These are phyloP conservation scores for Mortierella sp. DNA, from an alignment of 371 early-diverging fungal species.

Conservation along the genomic window DNA sequence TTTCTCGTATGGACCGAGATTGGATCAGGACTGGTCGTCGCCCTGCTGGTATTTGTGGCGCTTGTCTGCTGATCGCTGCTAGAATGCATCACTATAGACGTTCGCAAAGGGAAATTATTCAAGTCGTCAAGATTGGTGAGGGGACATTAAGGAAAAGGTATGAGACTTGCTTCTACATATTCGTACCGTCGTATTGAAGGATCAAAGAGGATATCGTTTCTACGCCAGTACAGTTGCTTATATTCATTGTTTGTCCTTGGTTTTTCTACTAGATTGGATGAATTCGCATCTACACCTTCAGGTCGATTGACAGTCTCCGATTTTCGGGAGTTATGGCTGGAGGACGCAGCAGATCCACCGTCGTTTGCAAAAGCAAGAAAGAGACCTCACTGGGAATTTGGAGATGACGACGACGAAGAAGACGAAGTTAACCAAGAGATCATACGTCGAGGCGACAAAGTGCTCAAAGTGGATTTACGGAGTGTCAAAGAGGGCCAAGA, in stretches of 20 bases:
- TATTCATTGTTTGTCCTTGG: constrained; percentile 4
- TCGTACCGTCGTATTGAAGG: background rate
- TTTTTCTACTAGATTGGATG: constrained; percentile 73
- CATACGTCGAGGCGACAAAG: constrained; percentile 26
- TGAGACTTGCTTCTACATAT: background rate
- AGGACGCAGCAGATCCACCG: constrained; percentile 92
- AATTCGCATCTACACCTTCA: constrained; percentile 92
- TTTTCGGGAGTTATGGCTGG: constrained; percentile 92
- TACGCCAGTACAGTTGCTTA: background rate
- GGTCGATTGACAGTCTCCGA: constrained; percentile 89
- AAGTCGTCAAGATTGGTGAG: constrained; percentile 95
- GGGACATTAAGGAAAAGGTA: constrained; percentile 90
- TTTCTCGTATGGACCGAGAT: constrained; percentile 97
- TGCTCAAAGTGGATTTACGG: constrained; percentile 20
- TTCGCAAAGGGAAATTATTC: constrained; percentile 89
- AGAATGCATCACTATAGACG: constrained; percentile 95
- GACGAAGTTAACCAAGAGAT: constrained; percentile 42
- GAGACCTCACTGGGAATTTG: constrained; percentile 41
- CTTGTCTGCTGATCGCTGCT: constrained; percentile 95
- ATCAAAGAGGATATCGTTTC: background rate
- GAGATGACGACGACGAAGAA: constrained; percentile 32
- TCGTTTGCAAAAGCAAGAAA: constrained; percentile 76
- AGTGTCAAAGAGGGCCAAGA: constrained; percentile 39
- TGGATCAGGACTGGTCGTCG: constrained; percentile 98
- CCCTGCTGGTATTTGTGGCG: constrained; percentile 99